Evolutionary conservation across 2,329 filamentous ascomycete genomes (phyloP), one percentile per base, ranked within the genome.

Genomic region (Pseudodiploospora longispora): DNA sequence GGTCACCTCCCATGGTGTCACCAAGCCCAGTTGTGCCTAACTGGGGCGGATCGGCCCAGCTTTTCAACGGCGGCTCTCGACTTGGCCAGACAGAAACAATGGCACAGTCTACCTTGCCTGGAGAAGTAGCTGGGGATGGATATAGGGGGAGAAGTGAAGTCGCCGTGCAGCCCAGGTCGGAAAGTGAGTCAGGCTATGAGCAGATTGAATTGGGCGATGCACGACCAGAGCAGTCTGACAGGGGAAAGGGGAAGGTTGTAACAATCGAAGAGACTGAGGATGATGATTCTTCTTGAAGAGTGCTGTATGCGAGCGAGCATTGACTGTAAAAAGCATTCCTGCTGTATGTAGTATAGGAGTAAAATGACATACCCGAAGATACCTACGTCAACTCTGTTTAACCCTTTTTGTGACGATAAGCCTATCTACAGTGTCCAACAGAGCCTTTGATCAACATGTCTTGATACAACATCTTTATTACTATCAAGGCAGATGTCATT

Each of bases 1-100:
- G 50, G 7, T 44, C 57, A 3, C 52, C 59, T 6, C 48, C 59
- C 4, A 69, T 76, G 10, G 67, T 72, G 10, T 67, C 72, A 4
- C 72, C 73, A 2, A 72, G 68, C 27, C 71, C 72, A 10, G 55
- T 71, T 27, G 55, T 68, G 46, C 73, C 74, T 5, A 70, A 68
- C 45, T 78, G 75, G 74, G 71, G 71, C 38, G 70, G 71, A 10
- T 59, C 69, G 3, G 65, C 70, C 10, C 74, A 75, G 52, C 59
- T 76, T 1, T 75, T 75, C 44, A 59, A 59, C 10, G 61, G 56
- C 39, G 59, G 59, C 12, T 44, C 55, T 34, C 55, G 57, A 28
- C 36, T 60, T 39, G 53, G 57, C 19, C 40, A 53, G 12, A 37
- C 40, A 5, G 57, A 62, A 12, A 45, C 41, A 27, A 42, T 42